Evolutionary conservation across 768 basidiomycete genomes (phyloP), one percentile per base, ranked within the genome.

Genomic region (Termitomyces titanicus): DNA sequence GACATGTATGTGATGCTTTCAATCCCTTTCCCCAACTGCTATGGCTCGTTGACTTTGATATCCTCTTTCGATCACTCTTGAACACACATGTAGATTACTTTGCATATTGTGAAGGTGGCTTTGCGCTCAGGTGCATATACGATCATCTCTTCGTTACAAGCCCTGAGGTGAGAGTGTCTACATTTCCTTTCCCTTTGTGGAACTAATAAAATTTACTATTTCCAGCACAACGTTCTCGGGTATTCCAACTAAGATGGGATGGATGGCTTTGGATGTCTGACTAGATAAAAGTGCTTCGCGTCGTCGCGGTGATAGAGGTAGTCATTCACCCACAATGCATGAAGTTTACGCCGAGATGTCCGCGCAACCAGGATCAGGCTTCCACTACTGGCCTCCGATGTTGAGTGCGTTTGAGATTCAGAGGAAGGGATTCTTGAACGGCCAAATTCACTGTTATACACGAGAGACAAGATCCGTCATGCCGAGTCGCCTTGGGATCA

Each of bases 31-130:
- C 9, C 47, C 31, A 15, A 44, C 10, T 18, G 9, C 27, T 18
- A 31, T 27, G 6, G 1, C 2, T 2, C 22, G n/a, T 40, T 47
- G 18, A 54, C 40, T 22, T 27, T 37, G 6, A 34, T n/a, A 2
- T n/a, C 9, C n/a, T 5, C 12, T 20, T 20, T 18, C 15, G 13
- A 11, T 15, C 5, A 35, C 15, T 35, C 34, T 35, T 35, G 1
- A 8, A 18, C 34, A 8, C 15, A 15, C 13, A 0, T 11, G 24
- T 38, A 56, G 55, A 56, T 51, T 56, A 56, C 33, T 56, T 51
- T 2, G 55, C 55, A n/a, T 56, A 56, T 33, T 40, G 33, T 46
- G 55, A 56, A 40, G 55, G 35, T 3, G 55, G 55, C 13, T 56
- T 56, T 37, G 55, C 55, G 4, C 38, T 56, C 5, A 38, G 55